Conservation (phyloP, 2,329 filamentous ascomycete genomes). For the Aspergillus sp. region DNA sequence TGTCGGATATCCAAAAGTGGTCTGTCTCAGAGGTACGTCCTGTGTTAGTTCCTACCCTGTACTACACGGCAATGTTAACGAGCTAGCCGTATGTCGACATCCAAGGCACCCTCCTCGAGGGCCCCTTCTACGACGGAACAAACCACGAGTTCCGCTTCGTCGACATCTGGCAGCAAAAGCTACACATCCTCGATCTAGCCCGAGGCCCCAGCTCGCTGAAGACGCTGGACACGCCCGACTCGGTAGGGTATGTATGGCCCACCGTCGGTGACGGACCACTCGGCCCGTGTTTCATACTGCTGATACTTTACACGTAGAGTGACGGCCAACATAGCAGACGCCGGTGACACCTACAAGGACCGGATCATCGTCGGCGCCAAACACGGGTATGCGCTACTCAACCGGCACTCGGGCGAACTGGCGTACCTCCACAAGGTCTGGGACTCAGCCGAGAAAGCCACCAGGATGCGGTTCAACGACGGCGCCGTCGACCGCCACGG, state of each 20-base stretch:
- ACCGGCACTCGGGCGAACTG: conserved; percentile 50
- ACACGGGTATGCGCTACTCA: conserved; percentile 68
- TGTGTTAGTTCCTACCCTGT: conserved; percentile 2
- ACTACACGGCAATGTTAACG: conserved; percentile 2
- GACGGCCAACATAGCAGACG: conserved; percentile 67
- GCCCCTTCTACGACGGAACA: conserved; percentile 30
- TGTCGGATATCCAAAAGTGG: conserved; percentile 4
- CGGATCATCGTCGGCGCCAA: conserved; percentile 72
- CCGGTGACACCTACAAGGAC: conserved; percentile 41
- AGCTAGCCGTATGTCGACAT: conserved; percentile 31
- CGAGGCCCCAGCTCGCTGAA: conserved; percentile 52
- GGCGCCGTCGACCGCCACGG: conserved; percentile 71
- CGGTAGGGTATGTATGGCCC: conserved; percentile 39
- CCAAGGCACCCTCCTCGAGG: conserved; percentile 32
- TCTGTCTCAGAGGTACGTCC: conserved; percentile 3
- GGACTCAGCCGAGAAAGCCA: conserved; percentile 38
- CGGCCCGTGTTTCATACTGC: conserved; percentile 1
- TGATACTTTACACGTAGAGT: conserved; percentile 37
- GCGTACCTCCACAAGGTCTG: conserved; percentile 50
- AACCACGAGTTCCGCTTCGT: conserved; percentile 35
- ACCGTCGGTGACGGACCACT: no score
- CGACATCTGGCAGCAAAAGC: conserved; percentile 68
- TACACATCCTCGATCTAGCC: conserved; percentile 61
- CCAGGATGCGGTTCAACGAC: conserved; percentile 61
- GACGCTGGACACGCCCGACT: conserved; percentile 48